Evolutionary conservation across 2,329 filamentous ascomycete species (phyloP).

Genomic region (Drechslerella coelobrocha): DNA sequence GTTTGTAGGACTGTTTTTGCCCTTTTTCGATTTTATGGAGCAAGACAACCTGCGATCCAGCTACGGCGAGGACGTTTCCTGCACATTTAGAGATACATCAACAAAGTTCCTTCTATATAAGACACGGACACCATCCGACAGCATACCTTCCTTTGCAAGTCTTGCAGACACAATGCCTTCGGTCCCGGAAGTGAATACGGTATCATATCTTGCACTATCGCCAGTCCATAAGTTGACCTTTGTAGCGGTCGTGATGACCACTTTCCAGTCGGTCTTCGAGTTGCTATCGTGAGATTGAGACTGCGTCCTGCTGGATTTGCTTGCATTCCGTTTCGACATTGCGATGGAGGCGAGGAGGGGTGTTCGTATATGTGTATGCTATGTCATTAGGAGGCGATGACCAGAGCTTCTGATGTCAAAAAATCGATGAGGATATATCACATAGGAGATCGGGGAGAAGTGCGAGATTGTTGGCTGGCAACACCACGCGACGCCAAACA

Average conservation of each 20-base stretch:
- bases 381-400: constrained; percentile 30
- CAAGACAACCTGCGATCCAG: constrained; percentile 54
- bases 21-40: constrained; percentile 54
- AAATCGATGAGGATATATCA: constrained; percentile 1
- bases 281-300: constrained; percentile 10
- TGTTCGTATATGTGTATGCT: not conserved
- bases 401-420: not conserved
- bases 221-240: constrained; percentile 54
- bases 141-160: constrained; percentile 52
- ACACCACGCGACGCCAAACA: constrained; percentile 3
- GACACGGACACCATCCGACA: not conserved
- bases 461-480: too few relatives aligned
- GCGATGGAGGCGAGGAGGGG: constrained; percentile 1
- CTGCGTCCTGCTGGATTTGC: constrained; percentile 31
- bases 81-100: not conserved
- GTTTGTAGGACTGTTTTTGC: constrained; percentile 54
- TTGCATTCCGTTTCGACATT: constrained; percentile 39
- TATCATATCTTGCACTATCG: constrained; percentile 47
- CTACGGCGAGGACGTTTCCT: constrained; percentile 54
- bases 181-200: constrained; percentile 54
- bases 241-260: constrained; percentile 54
- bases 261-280: constrained; percentile 52
- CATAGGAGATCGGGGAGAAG: too few relatives aligned
- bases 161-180: constrained; percentile 55
- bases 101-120: not conserved